Percentiles rank a stretch among this genome's conserved stretches.
Evolutionary conservation across 2,329 filamentous ascomycete genomes (phyloP).

Genomic region (Fusarium buharicum): DNA sequence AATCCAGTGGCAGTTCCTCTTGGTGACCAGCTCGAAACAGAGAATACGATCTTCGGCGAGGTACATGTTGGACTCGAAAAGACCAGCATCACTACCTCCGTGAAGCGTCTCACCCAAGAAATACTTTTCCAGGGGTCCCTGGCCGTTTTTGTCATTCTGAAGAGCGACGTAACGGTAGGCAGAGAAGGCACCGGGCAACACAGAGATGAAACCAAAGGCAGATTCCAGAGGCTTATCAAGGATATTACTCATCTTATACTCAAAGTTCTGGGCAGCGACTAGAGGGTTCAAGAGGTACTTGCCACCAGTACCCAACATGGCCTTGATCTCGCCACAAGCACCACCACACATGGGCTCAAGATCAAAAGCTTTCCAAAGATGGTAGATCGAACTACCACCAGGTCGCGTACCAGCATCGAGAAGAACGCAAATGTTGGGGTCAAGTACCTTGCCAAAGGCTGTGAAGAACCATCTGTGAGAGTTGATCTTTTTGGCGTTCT

Average conservation of each 20-base stretch:
- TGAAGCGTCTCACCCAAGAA: conserved; percentile 98
- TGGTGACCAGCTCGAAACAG: conserved; percentile 97
- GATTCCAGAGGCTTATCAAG: conserved; percentile 97
- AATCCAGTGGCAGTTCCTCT: conserved; percentile 97
- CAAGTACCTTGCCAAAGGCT: conserved; percentile 89
- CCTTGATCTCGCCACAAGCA: conserved; percentile 98
- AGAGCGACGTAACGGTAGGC: conserved; percentile 94
- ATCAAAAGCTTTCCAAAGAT: conserved; percentile 98
- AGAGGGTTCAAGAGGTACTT: conserved; percentile 93
- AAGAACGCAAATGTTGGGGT: conserved; percentile 96
- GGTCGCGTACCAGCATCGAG: conserved; percentile 96
- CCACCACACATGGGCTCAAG: conserved; percentile 97
- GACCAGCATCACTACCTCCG: conserved; percentile 87
- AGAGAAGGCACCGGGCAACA: conserved; percentile 97
- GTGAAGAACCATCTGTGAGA: conserved; percentile 99
- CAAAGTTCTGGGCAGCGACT: conserved; percentile 96
- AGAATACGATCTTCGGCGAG: conserved; percentile 98
- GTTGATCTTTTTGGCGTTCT: conserved; percentile 99
- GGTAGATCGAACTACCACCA: conserved; percentile 93
- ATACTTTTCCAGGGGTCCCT: conserved; percentile 94
- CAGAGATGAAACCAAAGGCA: conserved; percentile 96
- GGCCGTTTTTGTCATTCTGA: conserved; percentile 94
- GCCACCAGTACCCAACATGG: conserved; percentile 86
- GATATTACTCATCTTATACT: conserved; percentile 99
- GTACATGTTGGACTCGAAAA: conserved; percentile 99